phyloP scores from a whole-genome alignment of 1,284 basidiomycete genomes.

The Marasmius sp. region DNA sequence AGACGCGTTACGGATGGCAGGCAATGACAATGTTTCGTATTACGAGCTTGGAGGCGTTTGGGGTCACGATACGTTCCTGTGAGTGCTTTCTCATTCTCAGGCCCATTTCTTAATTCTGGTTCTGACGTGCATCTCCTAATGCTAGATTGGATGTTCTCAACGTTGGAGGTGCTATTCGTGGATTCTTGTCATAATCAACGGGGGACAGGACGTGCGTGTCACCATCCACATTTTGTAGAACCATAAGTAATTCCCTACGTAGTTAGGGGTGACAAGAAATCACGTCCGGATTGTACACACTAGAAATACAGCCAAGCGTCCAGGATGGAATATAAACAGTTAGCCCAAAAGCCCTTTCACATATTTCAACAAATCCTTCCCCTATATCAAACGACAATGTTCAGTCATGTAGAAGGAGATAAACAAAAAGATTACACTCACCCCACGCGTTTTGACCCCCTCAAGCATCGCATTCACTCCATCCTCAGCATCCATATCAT shows the following conservation, averaged over 20 bases:
- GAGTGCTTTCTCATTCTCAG: slow-evolving; percentile 19
- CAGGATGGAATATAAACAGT: neutral
- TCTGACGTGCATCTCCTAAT: slow-evolving; percentile 1
- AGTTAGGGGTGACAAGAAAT: neutral
- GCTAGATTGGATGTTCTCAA: slow-evolving; percentile 46
- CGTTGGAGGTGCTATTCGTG: slow-evolving; percentile 48
- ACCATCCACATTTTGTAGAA: neutral
- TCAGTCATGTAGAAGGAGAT: neutral
- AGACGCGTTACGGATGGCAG: slow-evolving; percentile 88
- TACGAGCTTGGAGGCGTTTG: slow-evolving; percentile 98
- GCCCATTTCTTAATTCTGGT: neutral
- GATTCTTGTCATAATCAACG: slow-evolving; percentile 43
- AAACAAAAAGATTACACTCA: slow-evolving; percentile 35
- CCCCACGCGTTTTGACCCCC: slow-evolving; percentile 70
- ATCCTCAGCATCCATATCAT: slow-evolving; percentile 42
- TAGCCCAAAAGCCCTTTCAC: slow-evolving; percentile 1
- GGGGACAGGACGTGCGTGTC: neutral
- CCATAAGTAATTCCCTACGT: neutral
- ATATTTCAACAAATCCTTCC: neutral
- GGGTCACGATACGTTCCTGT: slow-evolving; percentile 97
- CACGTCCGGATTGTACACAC: neutral
- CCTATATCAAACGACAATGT: neutral
- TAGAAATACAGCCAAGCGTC: neutral
- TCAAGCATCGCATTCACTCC: slow-evolving; percentile 72
- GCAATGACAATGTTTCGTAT: slow-evolving; percentile 88